Evolutionary conservation across 192 early-diverging fungal genomes (phyloP), one percentile per base, ranked within the genome.

Genomic region (Cetraspora pellucida): DNA sequence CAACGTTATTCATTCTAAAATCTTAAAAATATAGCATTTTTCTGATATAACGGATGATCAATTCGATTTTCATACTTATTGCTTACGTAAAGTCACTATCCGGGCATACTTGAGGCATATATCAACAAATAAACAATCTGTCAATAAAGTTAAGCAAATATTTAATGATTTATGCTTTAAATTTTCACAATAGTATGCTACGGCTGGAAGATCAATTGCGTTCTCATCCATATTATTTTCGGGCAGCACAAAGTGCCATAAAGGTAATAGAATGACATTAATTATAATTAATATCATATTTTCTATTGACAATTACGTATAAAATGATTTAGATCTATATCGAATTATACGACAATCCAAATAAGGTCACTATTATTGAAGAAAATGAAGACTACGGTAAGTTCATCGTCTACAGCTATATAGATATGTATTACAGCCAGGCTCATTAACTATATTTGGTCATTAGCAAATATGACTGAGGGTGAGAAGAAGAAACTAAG

Each of bases 21-120:
- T 37, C 1, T 37, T 37, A 37, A 37, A 37, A 37, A 3, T 37
- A 23, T 74, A 84, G 83, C 87, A 90, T 81, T 99, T 97, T 79
- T 77, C 72, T 49, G 94, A 95, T 66, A 93, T 93, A 78, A 90
- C 90, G 45, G 95, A 95, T 68, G 95, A 96, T 73, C 94, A 97
- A 83, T 95, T 95, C 68, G 97, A 99, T 82, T 99, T 97, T 87
- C 97, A 99, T 81, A 85, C 87, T 23, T 99, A 97, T 82, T 93
- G 89, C 69, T 84, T 96, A 44, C 94, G 96, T 77, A 97, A 97
- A 85, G 84, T 86, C 52, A 96, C 96, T 37, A 79, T 98, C 52
- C 87, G 95, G 45, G 86, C 95, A 11, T 99, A 99, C 77, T 80
- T 95, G 10, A 90, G 93, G 87, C 87, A 83, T 77, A 82, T 77